Evolutionary conservation across 352 stramenopile species (phyloP).

Genomic region (Phytophthora parvispora): DNA sequence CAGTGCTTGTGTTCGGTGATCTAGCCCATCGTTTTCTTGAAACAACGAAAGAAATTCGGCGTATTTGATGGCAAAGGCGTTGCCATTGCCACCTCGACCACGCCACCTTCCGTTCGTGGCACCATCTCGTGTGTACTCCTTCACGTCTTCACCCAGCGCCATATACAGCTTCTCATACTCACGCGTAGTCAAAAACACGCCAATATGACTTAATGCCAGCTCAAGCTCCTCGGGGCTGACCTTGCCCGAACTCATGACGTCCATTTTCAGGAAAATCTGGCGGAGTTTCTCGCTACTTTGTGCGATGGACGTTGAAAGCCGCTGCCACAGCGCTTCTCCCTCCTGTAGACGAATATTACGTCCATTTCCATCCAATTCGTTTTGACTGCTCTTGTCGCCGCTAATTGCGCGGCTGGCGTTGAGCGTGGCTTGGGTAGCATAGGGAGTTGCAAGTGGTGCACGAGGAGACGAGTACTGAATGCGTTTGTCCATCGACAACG

Average conservation of each 20-base stretch:
- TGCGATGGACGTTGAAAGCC: slow-evolving; percentile 57
- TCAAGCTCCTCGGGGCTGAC: slow-evolving; percentile 79
- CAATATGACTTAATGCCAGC: slow-evolving; percentile 75
- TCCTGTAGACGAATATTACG: slow-evolving; percentile 35
- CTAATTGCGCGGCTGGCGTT: slow-evolving; percentile 5
- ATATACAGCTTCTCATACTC: slow-evolving; percentile 81
- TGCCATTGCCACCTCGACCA: slow-evolving; percentile 26
- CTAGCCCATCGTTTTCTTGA: slow-evolving; percentile 31
- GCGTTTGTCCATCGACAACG: slow-evolving; percentile 24
- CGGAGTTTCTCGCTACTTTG: slow-evolving; percentile 73
- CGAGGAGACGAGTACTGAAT: slow-evolving; percentile 30
- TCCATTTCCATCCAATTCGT: slow-evolving; percentile 5
- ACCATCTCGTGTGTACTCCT: slow-evolving; percentile 32
- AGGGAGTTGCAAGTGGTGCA: slow-evolving; percentile 54
- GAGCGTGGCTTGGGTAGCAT: slow-evolving; percentile 46
- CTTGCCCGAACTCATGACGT: slow-evolving; percentile 71
- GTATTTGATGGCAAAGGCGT: slow-evolving; percentile 63
- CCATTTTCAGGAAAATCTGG: slow-evolving; percentile 86
- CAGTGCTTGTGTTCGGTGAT: slow-evolving; percentile 36
- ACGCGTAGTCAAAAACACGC: slow-evolving; percentile 70
- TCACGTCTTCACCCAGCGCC: slow-evolving; percentile 43
- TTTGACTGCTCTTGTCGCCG: neutral
- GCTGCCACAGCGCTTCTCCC: slow-evolving; percentile 65
- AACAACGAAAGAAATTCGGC: slow-evolving; percentile 67
- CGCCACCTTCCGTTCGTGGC: slow-evolving; percentile 30